phyloP scores from a whole-genome alignment of 23 red algal genomes.

The Gracilariopsis chorda region DNA sequence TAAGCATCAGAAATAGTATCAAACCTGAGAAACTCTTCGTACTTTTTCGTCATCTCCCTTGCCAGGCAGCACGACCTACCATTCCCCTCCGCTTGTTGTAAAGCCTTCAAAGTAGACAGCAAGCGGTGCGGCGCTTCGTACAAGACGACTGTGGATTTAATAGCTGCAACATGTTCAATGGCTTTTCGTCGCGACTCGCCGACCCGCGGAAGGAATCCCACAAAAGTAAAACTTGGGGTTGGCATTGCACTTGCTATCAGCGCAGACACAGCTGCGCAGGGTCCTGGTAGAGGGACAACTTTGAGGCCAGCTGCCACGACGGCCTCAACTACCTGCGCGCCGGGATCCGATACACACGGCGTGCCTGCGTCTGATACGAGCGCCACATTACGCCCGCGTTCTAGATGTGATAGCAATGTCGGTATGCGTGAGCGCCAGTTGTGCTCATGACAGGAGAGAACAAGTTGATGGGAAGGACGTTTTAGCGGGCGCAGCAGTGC shows the following conservation, averaged over 20 bases:
- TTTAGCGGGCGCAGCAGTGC: constrained; percentile 59
- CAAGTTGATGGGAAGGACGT: constrained; percentile 19
- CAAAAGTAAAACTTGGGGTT: constrained; percentile 48
- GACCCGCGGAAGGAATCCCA: constrained; percentile 80
- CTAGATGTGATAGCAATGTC: constrained; percentile 37
- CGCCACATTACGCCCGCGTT: constrained; percentile 50
- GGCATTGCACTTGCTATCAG: constrained; percentile 61
- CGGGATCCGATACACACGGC: constrained; percentile 83
- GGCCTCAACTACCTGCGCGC: constrained; percentile 60
- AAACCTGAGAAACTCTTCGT: constrained; percentile 78
- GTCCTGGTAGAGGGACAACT: constrained; percentile 80
- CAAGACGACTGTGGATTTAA: constrained; percentile 43
- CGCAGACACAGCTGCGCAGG: constrained; percentile 78
- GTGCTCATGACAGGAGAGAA: constrained; percentile 82
- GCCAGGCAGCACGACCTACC: constrained; percentile 30
- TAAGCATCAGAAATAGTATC: neutral
- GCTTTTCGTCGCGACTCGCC: constrained; percentile 4
- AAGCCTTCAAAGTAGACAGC: constrained; percentile 42
- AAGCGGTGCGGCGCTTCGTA: constrained; percentile 93
- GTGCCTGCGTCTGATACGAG: constrained; percentile 92
- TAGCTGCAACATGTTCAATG: constrained; percentile 1
- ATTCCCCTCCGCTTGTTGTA: neutral
- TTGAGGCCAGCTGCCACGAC: constrained; percentile 50
- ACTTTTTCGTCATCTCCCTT: constrained; percentile 89
- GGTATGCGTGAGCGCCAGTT: constrained; percentile 69